Base-by-base conservation (phyloP, 768 basidiomycete genomes). In the Trametes cubensis region DNA sequence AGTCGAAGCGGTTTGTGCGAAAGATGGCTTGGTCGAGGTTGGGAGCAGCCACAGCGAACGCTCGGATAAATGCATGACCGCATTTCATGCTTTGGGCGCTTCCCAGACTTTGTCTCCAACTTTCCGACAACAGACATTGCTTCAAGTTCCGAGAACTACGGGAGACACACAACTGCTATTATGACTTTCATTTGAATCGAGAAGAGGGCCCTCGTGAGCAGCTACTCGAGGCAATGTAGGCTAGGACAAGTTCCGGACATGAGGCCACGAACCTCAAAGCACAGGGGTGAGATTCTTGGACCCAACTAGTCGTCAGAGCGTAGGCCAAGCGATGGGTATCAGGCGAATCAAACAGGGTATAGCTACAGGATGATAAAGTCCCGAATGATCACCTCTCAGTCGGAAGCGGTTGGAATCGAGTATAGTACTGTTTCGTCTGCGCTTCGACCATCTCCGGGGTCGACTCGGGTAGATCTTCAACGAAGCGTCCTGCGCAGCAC, bases 361-460 rank as follows among this genome's bases (percentile, higher is more conserved):
- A 58, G 38, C 25, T 46, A 6, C 21, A 30, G 44, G 30, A n/a
- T 11, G 25, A 20, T 28, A 23, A 15, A 4, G 8, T 30, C 6
- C 23, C 49, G n/a, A 4, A 44, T 18, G 18, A 30, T 53, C 44
- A 66, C 41, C 66, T n/a, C 25, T 67, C 63, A 1, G 57, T 40
- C 0, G 69, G 67, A 10, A 66, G 46, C 11, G 70, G 68, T 42
- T 70, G 71, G 73, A 96, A 98, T 1, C 90, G 85, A 11, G 85
- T 85, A 73, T 96, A 96, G 69, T 87, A 89, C 44, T 86, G 83
- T 70, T 96, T 96, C 2, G 94, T 94, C 63, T 85, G 82, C 0
- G 87, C 83, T 73, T 98, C 95, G 0, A 94, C 85, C 66, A 89
- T 84, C 69, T 98, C 96, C 73, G 96, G 94, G 18, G 92, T 95